These are phyloP conservation scores for Coemansia sp. DNA, from an alignment of 192 early-diverging fungal genomes.

Conservation along the genomic window DNA sequence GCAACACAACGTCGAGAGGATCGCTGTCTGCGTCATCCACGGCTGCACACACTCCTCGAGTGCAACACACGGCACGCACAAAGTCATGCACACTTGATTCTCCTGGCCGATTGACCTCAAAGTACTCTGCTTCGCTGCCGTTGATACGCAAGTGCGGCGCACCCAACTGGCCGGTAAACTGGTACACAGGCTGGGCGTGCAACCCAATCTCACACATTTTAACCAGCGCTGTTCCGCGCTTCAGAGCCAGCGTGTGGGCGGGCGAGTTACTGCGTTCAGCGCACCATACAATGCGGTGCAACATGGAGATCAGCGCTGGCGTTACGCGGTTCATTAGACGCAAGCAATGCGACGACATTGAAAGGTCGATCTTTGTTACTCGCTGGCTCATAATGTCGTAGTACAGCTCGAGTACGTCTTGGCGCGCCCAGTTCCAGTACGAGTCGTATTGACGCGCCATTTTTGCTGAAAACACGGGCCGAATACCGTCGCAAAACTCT, in stretches of 20 bases:
- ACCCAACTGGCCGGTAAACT: conserved; percentile 75
- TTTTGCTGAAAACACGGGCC: conserved; percentile 72
- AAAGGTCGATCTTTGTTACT: conserved; percentile 74
- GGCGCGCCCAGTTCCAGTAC: conserved; percentile 91
- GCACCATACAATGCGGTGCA: conserved; percentile 74
- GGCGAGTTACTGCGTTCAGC: conserved; percentile 63
- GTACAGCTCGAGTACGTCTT: conserved; percentile 53
- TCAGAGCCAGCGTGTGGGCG: conserved; percentile 71
- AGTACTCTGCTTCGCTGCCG: conserved; percentile 15
- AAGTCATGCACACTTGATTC: conserved; percentile 24
- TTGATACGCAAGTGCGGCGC: conserved; percentile 68
- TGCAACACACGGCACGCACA: conserved; percentile 10
- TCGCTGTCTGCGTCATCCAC: not conserved
- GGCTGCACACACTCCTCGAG: not conserved
- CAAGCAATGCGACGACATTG: conserved; percentile 77
- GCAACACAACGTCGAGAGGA: conserved; percentile 20
- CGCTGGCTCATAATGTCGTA: conserved; percentile 84
- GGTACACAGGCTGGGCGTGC: conserved; percentile 74
- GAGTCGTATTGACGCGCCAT: conserved; percentile 86
- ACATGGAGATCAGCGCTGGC: conserved; percentile 66
- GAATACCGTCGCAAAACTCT: conserved; percentile 79
- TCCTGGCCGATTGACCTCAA: conserved; percentile 19
- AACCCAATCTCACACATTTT: conserved; percentile 76
- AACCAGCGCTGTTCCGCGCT: conserved; percentile 70
- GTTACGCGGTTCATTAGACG: conserved; percentile 86